Conservation (phyloP, 2,329 filamentous ascomycete genomes). For the Aspergillus tanneri region DNA sequence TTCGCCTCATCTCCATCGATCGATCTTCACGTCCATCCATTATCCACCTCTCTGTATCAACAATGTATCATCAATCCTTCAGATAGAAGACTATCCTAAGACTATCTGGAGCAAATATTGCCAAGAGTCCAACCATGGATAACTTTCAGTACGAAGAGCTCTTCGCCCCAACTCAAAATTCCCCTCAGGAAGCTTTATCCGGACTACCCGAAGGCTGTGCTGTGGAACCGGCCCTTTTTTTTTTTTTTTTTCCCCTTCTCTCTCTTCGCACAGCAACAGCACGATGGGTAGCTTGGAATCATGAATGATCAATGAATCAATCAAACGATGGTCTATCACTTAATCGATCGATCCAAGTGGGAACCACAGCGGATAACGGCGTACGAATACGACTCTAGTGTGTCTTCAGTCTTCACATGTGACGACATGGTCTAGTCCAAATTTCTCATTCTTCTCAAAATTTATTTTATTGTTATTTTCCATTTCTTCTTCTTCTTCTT, state of each 20-base stretch:
- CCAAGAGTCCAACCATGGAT: constrained; percentile 3
- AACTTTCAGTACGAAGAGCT: not conserved
- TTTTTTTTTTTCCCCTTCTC: constrained; percentile 6
- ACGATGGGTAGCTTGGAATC: not conserved
- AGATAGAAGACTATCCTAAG: too few species aligned
- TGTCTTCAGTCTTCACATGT: not conserved
- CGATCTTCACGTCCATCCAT: too few species aligned
- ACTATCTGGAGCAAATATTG: not conserved
- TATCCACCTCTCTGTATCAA: not conserved
- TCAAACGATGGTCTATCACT: not conserved
- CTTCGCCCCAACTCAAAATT: not conserved
- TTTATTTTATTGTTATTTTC: constrained; percentile 1
- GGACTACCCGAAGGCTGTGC: constrained; percentile 22
- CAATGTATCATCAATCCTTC: not conserved
- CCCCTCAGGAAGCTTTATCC: constrained; percentile 10
- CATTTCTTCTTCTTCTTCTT: constrained; percentile 2
- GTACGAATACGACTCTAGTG: not conserved
- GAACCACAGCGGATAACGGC: not conserved
- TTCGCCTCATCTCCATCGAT: too few species aligned
- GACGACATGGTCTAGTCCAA: not conserved
- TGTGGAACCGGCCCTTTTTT: constrained; percentile 19
- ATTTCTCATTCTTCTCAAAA: constrained; percentile 1
- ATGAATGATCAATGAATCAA: not conserved
- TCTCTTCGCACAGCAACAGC: constrained; percentile 2
- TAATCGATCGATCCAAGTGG: not conserved